Evolutionary conservation across 1,139 yeast species (phyloP).

Genomic region (Hemisphaericaspora subhashii): DNA sequence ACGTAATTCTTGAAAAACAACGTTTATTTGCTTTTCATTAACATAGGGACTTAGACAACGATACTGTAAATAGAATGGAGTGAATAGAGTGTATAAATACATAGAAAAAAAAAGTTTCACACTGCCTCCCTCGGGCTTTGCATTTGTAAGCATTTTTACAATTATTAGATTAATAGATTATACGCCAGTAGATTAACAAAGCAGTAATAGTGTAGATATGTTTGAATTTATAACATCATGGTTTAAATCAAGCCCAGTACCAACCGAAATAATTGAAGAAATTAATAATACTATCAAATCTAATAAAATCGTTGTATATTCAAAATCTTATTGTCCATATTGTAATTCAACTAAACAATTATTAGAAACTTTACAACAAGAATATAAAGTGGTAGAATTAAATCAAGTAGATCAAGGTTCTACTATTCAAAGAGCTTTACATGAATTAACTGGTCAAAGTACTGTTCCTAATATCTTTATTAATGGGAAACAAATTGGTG

Average conservation of each 20-base stretch:
- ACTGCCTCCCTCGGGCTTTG: too few relatives aligned
- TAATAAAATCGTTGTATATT: conserved; percentile 21
- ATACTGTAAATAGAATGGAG: too few relatives aligned
- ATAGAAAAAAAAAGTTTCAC: too few relatives aligned
- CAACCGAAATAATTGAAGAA: conserved; percentile 19
- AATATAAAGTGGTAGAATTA: conserved; percentile 25
- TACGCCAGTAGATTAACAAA: too few relatives aligned
- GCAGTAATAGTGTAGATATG: too few relatives aligned
- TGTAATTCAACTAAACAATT: conserved; percentile 25
- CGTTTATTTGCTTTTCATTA: conserved; percentile 18
- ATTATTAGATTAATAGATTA: too few relatives aligned
- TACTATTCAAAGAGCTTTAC: conserved; percentile 65
- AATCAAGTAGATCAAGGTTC: conserved; percentile 21
- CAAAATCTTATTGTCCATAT: conserved; percentile 30
- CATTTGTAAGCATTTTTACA: too few relatives aligned
- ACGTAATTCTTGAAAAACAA: conserved; percentile 16
- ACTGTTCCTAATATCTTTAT: conserved; percentile 89
- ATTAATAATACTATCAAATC: conserved; percentile 19
- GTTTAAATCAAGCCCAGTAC: conserved; percentile 18
- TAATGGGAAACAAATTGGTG: conserved; percentile 84
- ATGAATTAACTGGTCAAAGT: conserved; percentile 72
- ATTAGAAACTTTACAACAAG: conserved; percentile 16
- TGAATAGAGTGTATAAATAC: too few relatives aligned
- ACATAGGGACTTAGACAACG: too few relatives aligned
- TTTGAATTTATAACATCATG: conserved; percentile 18